Conservation (phyloP, 1,139 yeast species). For the Kazachstania sp. region DNA sequence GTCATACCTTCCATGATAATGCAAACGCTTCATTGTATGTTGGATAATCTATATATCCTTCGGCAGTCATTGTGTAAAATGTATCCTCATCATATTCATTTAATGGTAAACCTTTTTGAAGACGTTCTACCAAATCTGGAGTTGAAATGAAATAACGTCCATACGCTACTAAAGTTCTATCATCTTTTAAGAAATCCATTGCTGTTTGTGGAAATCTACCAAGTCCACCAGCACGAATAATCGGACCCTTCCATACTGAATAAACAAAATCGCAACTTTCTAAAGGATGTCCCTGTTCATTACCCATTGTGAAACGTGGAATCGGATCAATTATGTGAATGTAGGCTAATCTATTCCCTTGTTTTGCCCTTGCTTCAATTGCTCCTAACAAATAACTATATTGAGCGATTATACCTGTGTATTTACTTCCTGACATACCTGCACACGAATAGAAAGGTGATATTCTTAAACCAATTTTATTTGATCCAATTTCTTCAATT, state of each 20-base stretch:
- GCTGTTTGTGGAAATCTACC: constrained; percentile 21
- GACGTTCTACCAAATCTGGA: constrained; percentile 43
- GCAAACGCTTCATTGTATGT: constrained; percentile 22
- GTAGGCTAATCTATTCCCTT: constrained; percentile 32
- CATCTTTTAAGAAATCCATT: constrained; percentile 27
- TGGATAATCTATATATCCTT: constrained; percentile 31
- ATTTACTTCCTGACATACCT: constrained; percentile 32
- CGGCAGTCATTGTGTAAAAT: constrained; percentile 30
- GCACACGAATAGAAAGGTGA: constrained; percentile 45
- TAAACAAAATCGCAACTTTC: constrained; percentile 36
- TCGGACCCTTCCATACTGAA: constrained; percentile 40
- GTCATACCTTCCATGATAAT: neutral
- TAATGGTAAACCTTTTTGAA: constrained; percentile 37
- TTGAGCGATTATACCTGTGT: constrained; percentile 27
- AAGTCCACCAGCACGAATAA: constrained; percentile 42
- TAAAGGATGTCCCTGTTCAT: no score
- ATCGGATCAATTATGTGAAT: constrained; percentile 42
- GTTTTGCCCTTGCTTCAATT: constrained; percentile 12
- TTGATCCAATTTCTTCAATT: constrained; percentile 9
- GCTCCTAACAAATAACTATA: constrained; percentile 33
- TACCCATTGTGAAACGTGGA: constrained; percentile 27
- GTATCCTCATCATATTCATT: constrained; percentile 34
- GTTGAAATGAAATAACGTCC: constrained; percentile 42
- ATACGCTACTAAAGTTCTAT: constrained; percentile 37
- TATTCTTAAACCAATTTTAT: constrained; percentile 21